These are phyloP conservation scores for Calcarisporium arbuscula DNA, from an alignment of 2,329 filamentous ascomycete species.

Conservation along the genomic window DNA sequence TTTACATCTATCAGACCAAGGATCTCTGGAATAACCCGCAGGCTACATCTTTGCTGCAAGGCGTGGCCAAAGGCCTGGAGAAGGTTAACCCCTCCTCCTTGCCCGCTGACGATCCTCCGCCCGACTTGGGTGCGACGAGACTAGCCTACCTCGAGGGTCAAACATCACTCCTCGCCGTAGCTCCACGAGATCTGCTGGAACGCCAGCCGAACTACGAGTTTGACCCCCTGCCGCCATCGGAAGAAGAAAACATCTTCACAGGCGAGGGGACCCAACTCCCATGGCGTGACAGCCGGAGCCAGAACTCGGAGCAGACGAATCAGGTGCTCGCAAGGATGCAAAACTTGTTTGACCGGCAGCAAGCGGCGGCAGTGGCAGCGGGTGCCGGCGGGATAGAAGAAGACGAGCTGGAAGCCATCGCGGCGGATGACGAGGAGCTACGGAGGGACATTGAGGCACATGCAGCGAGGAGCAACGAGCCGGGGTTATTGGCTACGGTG, in stretches of 20 bases:
- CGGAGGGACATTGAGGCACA: slow-evolving; percentile 23
- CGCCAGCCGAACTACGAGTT: slow-evolving; percentile 66
- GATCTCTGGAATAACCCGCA: slow-evolving; percentile 82
- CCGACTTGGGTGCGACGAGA: slow-evolving; percentile 53
- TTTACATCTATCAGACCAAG: slow-evolving; percentile 72
- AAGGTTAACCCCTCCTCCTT: slow-evolving; percentile 34
- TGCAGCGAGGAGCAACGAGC: slow-evolving; percentile 15
- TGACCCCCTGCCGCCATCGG: slow-evolving; percentile 71
- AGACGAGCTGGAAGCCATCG: slow-evolving; percentile 5
- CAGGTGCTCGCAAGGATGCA: slow-evolving; percentile 17
- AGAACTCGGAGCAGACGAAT: slow-evolving; percentile 14
- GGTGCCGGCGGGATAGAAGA: slow-evolving; percentile 3
- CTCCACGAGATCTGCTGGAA: slow-evolving; percentile 60
- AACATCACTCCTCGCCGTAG: slow-evolving; percentile 60
- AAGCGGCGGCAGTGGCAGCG: slow-evolving; percentile 8
- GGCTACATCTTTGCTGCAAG: slow-evolving; percentile 60
- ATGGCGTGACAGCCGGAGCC: slow-evolving; percentile 26
- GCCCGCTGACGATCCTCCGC: slow-evolving; percentile 31
- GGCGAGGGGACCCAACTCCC: slow-evolving; percentile 34
- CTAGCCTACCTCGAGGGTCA: slow-evolving; percentile 75
- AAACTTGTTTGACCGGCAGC: slow-evolving; percentile 19
- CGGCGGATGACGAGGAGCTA: slow-evolving; percentile 25
- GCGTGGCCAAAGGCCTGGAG: slow-evolving; percentile 54
- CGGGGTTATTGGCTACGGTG: slow-evolving; percentile 20
- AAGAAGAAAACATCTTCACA: slow-evolving; percentile 47